phyloP scores from a whole-genome alignment of 306 rosid species.

The Vigna trinervia region DNA sequence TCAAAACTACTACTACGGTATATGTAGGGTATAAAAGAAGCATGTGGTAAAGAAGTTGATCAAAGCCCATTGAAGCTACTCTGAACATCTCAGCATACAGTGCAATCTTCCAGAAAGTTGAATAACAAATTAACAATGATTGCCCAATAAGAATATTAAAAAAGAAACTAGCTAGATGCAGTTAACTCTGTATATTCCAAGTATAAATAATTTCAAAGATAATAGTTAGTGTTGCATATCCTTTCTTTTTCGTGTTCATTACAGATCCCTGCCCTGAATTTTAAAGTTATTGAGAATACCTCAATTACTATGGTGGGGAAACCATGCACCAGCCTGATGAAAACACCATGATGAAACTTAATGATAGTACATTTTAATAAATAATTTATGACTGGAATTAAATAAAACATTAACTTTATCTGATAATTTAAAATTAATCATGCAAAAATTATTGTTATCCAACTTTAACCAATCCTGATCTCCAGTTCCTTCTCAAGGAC shows the following conservation, averaged over 20 bases:
- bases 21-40: neutral
- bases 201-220: neutral
- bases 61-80: neutral
- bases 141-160: no score
- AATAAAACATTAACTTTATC: neutral
- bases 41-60: no score
- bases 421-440: neutral
- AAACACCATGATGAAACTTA: neutral
- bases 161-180: neutral
- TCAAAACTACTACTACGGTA: neutral
- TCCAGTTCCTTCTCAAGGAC: neutral
- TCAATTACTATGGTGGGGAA: neutral
- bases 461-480: neutral
- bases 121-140: neutral
- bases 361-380: no score
- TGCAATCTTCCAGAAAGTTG: neutral
- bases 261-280: neutral
- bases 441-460: neutral
- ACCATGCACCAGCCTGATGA: neutral
- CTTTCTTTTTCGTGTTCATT: neutral
- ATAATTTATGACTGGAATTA: no score
- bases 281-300: slow-evolving; percentile 15
- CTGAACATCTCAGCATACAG: neutral
- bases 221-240: neutral
- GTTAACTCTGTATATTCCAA: no score